Evolutionary conservation across 2,329 filamentous ascomycete genomes (phyloP).

Genomic region (Pseudogymnoascus pannorum): DNA sequence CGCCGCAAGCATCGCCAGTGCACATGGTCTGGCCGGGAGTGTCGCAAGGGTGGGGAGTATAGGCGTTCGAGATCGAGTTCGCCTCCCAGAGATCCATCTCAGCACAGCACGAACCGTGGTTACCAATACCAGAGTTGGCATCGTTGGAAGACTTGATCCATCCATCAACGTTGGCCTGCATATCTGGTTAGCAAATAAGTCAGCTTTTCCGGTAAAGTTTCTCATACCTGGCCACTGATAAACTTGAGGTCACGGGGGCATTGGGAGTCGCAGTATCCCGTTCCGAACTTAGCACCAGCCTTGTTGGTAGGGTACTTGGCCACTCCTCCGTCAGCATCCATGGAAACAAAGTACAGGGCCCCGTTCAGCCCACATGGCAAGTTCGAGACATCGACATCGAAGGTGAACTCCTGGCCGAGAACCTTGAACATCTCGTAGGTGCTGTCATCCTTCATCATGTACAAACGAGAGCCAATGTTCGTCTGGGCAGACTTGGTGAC

Average conservation of each 20-base stretch:
- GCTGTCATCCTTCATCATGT: conserved; percentile 54
- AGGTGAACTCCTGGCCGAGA: conserved; percentile 62
- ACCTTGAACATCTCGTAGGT: conserved; percentile 61
- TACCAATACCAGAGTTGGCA: conserved; percentile 44
- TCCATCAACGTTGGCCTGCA: conserved; percentile 46
- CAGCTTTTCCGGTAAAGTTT: conserved; percentile 16
- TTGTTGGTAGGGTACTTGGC: conserved; percentile 43
- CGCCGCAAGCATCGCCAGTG: conserved; percentile 32
- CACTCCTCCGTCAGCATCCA: conserved; percentile 55
- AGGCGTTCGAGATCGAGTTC: conserved; percentile 49
- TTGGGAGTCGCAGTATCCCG: conserved; percentile 58
- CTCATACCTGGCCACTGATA: conserved; percentile 41
- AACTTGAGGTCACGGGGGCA: conserved; percentile 47
- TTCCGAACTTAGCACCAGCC: conserved; percentile 53
- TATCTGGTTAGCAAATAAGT: conserved; percentile 18
- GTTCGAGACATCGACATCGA: conserved; percentile 63
- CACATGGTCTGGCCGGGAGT: conserved; percentile 38
- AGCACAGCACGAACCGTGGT: conserved; percentile 54
- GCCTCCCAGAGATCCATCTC: conserved; percentile 65
- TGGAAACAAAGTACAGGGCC: conserved; percentile 58
- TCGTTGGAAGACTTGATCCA: conserved; percentile 43
- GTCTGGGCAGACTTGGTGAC: conserved; percentile 44
- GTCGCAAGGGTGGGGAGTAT: conserved; percentile 51
- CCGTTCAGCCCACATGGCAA: conserved; percentile 65
- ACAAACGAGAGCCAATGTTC: conserved; percentile 51